Evolutionary conservation across 2,329 filamentous ascomycete genomes (phyloP).

Genomic region (Colletotrichum trifolii): DNA sequence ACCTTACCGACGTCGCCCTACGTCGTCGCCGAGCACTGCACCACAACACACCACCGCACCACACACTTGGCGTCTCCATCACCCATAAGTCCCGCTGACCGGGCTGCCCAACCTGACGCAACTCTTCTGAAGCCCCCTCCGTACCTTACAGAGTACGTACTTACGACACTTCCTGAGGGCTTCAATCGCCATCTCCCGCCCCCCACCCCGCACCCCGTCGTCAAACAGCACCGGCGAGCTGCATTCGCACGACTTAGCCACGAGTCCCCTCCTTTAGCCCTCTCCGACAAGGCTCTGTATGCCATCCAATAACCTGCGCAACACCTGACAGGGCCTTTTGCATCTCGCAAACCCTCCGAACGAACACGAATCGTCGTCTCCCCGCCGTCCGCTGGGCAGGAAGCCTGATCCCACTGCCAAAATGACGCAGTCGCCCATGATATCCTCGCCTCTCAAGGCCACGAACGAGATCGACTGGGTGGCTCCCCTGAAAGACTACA

Average conservation of each 20-base stretch:
- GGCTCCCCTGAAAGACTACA: conserved; percentile 89
- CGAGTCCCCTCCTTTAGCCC: conserved; percentile 25
- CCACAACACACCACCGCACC: neutral
- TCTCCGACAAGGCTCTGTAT: conserved; percentile 33
- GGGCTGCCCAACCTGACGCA: neutral
- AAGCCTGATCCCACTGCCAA: conserved; percentile 38
- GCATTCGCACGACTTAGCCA: conserved; percentile 29
- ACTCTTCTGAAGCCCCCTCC: neutral
- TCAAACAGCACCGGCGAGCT: conserved; percentile 31
- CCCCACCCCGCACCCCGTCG: conserved; percentile 33
- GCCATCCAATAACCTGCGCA: conserved; percentile 28
- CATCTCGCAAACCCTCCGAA: conserved; percentile 5
- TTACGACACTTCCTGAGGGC: conserved; percentile 9
- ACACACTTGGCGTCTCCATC: conserved; percentile 9
- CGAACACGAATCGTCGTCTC: conserved; percentile 23
- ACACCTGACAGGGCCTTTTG: conserved; percentile 31
- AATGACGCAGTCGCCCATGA: conserved; percentile 93
- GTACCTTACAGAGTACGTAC: conserved; percentile 34
- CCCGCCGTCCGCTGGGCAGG: conserved; percentile 7
- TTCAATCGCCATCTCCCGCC: conserved; percentile 27
- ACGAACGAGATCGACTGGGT: conserved; percentile 99
- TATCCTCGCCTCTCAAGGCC: conserved; percentile 89
- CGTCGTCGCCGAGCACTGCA: conserved; percentile 6
- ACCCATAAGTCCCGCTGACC: conserved; percentile 5
- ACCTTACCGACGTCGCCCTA: conserved; percentile 4